Evolutionary conservation across 75 land plant genomes (phyloP).

Genomic region (Larix kaempferi): DNA sequence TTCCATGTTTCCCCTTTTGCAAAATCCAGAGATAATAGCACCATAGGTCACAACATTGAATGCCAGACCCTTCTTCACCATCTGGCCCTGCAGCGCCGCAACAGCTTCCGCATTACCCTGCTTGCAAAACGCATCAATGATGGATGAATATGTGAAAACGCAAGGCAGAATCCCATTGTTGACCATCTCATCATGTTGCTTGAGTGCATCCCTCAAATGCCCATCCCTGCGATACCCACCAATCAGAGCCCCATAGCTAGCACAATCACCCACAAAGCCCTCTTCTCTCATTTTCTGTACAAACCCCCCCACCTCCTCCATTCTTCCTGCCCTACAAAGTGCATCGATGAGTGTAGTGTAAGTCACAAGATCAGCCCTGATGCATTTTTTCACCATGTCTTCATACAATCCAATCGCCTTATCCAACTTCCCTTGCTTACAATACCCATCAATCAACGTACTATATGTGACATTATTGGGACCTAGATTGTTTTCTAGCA

Average conservation of each 20-base stretch:
- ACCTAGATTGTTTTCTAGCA: conserved; percentile 28
- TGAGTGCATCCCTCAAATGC: conserved; percentile 23
- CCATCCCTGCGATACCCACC: conserved; percentile 34
- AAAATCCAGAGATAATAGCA: conserved; percentile 39
- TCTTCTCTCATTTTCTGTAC: conserved; percentile 33
- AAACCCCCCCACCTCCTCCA: conserved; percentile 32
- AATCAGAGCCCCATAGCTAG: conserved; percentile 49
- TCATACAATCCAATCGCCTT: conserved; percentile 44
- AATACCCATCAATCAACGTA: conserved; percentile 63
- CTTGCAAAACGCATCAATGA: conserved; percentile 15
- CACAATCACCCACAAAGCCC: conserved; percentile 26
- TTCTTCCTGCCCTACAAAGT: conserved; percentile 28
- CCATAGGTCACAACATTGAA: conserved; percentile 51
- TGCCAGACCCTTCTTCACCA: conserved; percentile 26
- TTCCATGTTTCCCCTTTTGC: conserved; percentile 41
- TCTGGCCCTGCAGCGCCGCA: conserved; percentile 30
- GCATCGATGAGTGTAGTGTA: conserved; percentile 39
- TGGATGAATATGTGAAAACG: conserved; percentile 13
- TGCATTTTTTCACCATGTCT: conserved; percentile 26
- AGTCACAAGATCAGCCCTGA: conserved; percentile 39
- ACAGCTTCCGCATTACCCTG: conserved; percentile 27
- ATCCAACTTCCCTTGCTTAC: conserved; percentile 51
- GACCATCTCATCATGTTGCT: conserved; percentile 26
- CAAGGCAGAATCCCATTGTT: conserved; percentile 18
- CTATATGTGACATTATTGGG: conserved; percentile 66